phyloP scores from a whole-genome alignment of 805 yeast species.

The Pichia thaimueangensis region DNA sequence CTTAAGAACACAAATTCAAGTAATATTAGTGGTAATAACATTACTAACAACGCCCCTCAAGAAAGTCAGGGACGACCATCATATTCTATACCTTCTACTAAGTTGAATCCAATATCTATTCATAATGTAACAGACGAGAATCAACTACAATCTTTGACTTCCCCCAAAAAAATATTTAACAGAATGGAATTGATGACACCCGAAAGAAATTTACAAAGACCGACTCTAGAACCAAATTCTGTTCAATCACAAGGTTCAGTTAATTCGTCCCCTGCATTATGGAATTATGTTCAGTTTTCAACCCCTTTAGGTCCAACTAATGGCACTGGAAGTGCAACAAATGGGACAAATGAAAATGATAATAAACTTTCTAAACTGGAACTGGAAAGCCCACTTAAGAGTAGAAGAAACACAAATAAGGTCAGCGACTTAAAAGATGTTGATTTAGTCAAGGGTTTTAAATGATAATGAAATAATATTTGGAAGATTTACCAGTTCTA shows the following conservation, averaged over 20 bases:
- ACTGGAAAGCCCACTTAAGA: slow-evolving; percentile 26
- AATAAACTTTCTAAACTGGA: slow-evolving; percentile 19
- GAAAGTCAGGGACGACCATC: slow-evolving; percentile 5
- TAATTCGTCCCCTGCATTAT: slow-evolving; percentile 79
- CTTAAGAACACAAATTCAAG: background rate
- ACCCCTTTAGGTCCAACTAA: slow-evolving; percentile 28
- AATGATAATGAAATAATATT: slow-evolving; percentile 22
- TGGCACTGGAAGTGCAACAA: slow-evolving; percentile 2
- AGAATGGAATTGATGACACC: slow-evolving; percentile 64
- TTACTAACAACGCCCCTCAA: background rate
- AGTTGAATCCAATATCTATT: background rate
- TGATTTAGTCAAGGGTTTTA: slow-evolving; percentile 43
- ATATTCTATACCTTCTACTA: background rate
- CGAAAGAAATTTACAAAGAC: slow-evolving; percentile 41
- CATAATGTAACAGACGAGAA: background rate
- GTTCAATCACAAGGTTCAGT: slow-evolving; percentile 37
- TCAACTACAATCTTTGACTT: background rate
- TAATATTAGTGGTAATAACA: background rate
- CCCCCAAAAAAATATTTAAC: slow-evolving; percentile 34
- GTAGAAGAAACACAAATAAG: slow-evolving; percentile 18
- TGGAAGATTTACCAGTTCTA: too few relatives aligned
- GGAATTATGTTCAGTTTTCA: slow-evolving; percentile 83
- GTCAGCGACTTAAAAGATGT: slow-evolving; percentile 41
- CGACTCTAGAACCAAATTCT: slow-evolving; percentile 24
- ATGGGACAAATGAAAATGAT: background rate